Evolutionary conservation across 495 filamentous ascomycete genomes (phyloP).

Genomic region (Talaromyces nanjingensis): DNA sequence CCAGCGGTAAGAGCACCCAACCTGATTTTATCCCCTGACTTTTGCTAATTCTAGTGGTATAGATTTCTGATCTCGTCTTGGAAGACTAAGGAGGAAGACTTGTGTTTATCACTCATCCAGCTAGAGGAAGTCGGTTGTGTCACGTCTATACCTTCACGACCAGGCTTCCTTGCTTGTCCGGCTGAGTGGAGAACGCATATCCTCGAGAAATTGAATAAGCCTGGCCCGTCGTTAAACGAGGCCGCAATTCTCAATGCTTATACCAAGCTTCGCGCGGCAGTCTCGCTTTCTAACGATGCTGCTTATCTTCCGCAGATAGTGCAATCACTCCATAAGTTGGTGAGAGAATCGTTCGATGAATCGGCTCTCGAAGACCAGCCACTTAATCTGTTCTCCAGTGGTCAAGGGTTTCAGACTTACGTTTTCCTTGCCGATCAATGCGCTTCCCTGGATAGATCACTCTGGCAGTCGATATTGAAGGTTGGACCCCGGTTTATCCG

Average conservation of each 20-base stretch:
- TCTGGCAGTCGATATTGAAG: conserved; percentile 51
- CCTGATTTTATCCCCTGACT: background rate
- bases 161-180: conserved; percentile 54
- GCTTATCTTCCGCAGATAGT: conserved; percentile 28
- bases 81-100: conserved; percentile 57
- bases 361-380: conserved; percentile 16
- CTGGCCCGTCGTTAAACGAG: conserved; percentile 16
- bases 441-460: conserved; percentile 37
- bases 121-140: conserved; percentile 50
- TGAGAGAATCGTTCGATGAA: conserved; percentile 20
- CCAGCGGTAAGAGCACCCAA: conserved; percentile 48
- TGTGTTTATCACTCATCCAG: conserved; percentile 63
- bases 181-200: conserved; percentile 65
- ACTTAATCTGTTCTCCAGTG: conserved; percentile 25
- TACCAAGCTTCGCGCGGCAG: conserved; percentile 29
- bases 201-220: conserved; percentile 51
- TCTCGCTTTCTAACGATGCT: conserved; percentile 31
- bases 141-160: conserved; percentile 34
- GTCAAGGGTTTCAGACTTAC: conserved; percentile 42
- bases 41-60: conserved; percentile 2
- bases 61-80: conserved; percentile 69
- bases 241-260: conserved; percentile 32
- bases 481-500: conserved; percentile 56
- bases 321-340: conserved; percentile 25
- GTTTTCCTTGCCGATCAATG: conserved; percentile 27